A percentile compares a stretch with the other conserved stretches of the same genome.
These are phyloP conservation scores for Hyaloscypha variabilis DNA, from an alignment of 495 filamentous ascomycete species.

Conservation along the genomic window DNA sequence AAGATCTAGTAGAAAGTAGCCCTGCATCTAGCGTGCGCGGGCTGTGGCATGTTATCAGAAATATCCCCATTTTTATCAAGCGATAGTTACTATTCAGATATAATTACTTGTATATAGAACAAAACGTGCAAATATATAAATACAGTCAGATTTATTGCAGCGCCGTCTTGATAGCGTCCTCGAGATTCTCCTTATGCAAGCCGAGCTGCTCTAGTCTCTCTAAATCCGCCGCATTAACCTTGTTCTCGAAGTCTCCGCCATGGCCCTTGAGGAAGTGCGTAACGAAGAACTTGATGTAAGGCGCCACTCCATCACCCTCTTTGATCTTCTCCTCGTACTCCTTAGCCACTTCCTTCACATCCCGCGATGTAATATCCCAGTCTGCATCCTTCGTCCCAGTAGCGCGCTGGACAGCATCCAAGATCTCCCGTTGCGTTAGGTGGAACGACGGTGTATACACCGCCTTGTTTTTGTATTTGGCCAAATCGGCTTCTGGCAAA, in stretches of 20 bases:
- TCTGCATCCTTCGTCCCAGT: constrained; percentile 12
- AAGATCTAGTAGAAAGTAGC: no score
- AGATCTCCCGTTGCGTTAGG: constrained; percentile 3
- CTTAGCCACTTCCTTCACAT: background rate
- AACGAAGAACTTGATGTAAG: background rate
- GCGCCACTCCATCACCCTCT: constrained; percentile 4
- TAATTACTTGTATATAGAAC: no score
- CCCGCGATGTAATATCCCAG: constrained; percentile 6
- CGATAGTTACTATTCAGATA: no score
- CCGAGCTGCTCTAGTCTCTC: no score
- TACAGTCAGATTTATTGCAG: no score
- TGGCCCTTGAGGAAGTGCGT: background rate
- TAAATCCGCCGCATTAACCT: background rate
- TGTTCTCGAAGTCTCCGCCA: background rate
- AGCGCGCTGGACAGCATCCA: background rate
- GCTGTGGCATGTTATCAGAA: no score
- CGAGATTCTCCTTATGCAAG: no score
- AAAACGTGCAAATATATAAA: no score
- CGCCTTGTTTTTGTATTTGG: constrained; percentile 4
- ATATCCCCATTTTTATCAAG: no score
- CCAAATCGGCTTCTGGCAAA: background rate
- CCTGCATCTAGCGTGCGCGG: no score
- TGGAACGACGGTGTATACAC: constrained; percentile 10
- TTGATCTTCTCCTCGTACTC: background rate
- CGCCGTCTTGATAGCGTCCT: no score